Conservation (phyloP, 2,329 filamentous ascomycete genomes). For the Hysterium pulicare region DNA sequence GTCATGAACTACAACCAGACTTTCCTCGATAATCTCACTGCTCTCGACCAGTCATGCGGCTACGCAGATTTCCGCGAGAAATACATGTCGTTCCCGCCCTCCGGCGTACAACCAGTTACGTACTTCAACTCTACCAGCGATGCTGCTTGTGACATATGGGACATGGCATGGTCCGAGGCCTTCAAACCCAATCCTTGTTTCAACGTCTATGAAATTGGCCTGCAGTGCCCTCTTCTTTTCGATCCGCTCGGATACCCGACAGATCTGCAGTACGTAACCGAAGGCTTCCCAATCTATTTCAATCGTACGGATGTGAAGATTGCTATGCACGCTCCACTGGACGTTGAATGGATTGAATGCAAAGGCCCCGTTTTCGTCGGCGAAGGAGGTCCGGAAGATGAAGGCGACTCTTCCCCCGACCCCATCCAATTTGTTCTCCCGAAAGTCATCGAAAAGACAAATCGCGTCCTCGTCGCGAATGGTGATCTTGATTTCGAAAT, state of each 20-base stretch:
- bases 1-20: slow-evolving; percentile 14
- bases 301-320: slow-evolving; percentile 15
- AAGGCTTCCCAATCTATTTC: slow-evolving; percentile 13
- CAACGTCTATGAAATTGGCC: slow-evolving; percentile 16
- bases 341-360: slow-evolving; percentile 13
- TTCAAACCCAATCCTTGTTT: slow-evolving; percentile 13
- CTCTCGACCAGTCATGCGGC: slow-evolving; percentile 12
- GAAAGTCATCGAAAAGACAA: slow-evolving; percentile 9
- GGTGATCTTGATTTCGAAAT: slow-evolving; percentile 10
- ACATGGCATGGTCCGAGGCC: slow-evolving; percentile 5
- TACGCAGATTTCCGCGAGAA: slow-evolving; percentile 12
- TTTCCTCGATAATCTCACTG: slow-evolving; percentile 12
- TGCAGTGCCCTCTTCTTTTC: slow-evolving; percentile 11
- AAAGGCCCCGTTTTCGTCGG: slow-evolving; percentile 7
- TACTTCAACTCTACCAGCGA: slow-evolving; percentile 8
- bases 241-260: slow-evolving; percentile 15
- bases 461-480: slow-evolving; percentile 10
- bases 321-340: slow-evolving; percentile 14
- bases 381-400: slow-evolving; percentile 11
- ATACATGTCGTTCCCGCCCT: slow-evolving; percentile 14
- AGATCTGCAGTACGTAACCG: slow-evolving; percentile 14
- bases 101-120: slow-evolving; percentile 8
- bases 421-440: slow-evolving; percentile 15
- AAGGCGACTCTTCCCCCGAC: slow-evolving; percentile 14
- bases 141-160: slow-evolving; percentile 12